Percentiles rank a stretch among this genome's conserved stretches.
phyloP scores from a whole-genome alignment of 2,329 filamentous ascomycete genomes.

The Fusarium sp. region DNA sequence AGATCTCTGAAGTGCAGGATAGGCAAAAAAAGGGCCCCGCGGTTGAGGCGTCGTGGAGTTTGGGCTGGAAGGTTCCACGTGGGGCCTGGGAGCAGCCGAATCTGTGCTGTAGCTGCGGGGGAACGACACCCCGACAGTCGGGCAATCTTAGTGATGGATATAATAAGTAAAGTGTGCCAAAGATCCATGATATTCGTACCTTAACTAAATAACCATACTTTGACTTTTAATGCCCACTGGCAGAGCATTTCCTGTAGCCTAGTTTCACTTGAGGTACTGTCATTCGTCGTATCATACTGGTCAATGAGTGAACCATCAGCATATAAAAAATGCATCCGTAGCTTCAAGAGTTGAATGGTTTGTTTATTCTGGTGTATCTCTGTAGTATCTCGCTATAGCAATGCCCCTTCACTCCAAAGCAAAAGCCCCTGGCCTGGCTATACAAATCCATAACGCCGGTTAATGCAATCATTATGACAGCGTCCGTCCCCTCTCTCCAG shows the following conservation, averaged over 20 bases:
- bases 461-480: constrained; percentile 23
- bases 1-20: constrained; percentile 11
- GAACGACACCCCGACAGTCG: neutral
- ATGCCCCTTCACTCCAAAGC: neutral
- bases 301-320: too few species aligned
- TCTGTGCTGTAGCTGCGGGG: constrained; percentile 19
- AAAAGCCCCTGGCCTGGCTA: neutral
- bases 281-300: neutral
- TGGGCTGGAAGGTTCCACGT: constrained; percentile 44
- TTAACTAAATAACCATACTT: too few species aligned
- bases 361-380: constrained; percentile 3
- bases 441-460: constrained; percentile 28
- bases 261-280: neutral
- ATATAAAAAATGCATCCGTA: neutral
- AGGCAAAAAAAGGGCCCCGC: constrained; percentile 32
- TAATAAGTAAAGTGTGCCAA: neutral
- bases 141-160: neutral
- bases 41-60: constrained; percentile 36
- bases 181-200: neutral
- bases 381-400: neutral
- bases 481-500: neutral
- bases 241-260: neutral
- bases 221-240: neutral
- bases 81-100: constrained; percentile 29
- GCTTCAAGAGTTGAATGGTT: constrained; percentile 10